These are phyloP conservation scores for Trichosporon asahii DNA, from an alignment of 1,284 basidiomycete genomes.

Conservation along the genomic window DNA sequence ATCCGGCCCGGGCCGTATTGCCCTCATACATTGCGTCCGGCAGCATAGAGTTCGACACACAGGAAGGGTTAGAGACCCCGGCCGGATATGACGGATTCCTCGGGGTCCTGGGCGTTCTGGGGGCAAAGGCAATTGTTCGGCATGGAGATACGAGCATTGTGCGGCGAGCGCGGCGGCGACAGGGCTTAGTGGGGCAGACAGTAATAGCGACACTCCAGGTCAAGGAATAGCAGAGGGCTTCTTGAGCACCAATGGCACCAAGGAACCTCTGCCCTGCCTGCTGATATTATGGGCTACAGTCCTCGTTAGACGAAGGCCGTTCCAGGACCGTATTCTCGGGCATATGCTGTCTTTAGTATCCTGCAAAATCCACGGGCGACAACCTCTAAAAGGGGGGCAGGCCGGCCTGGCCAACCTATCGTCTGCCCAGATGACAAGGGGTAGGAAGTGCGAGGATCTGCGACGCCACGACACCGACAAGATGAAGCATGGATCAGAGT, in stretches of 20 bases:
- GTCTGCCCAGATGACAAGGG: background rate
- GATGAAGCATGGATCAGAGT: background rate
- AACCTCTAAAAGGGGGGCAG: background rate
- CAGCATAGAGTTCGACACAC: background rate
- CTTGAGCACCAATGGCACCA: background rate
- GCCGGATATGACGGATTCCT: background rate
- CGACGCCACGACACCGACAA: background rate
- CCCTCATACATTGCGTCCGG: background rate
- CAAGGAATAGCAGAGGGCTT: background rate
- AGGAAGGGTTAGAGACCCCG: background rate
- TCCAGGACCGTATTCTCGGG: background rate
- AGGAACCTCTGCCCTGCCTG: background rate
- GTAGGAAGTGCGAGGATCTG: background rate
- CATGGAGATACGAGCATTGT: background rate
- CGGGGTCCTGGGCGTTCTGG: background rate
- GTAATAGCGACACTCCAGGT: background rate
- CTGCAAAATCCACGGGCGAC: background rate
- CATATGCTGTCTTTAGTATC: background rate
- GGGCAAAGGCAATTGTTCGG: background rate
- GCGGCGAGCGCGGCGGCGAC: no score
- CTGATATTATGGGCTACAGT: background rate
- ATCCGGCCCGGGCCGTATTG: background rate
- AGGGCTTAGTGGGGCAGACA: background rate
- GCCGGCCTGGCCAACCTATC: background rate
- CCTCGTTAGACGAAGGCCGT: background rate